These are phyloP conservation scores for Talaromyces verruculosus DNA, from an alignment of 2,329 filamentous ascomycete genomes.

Conservation along the genomic window DNA sequence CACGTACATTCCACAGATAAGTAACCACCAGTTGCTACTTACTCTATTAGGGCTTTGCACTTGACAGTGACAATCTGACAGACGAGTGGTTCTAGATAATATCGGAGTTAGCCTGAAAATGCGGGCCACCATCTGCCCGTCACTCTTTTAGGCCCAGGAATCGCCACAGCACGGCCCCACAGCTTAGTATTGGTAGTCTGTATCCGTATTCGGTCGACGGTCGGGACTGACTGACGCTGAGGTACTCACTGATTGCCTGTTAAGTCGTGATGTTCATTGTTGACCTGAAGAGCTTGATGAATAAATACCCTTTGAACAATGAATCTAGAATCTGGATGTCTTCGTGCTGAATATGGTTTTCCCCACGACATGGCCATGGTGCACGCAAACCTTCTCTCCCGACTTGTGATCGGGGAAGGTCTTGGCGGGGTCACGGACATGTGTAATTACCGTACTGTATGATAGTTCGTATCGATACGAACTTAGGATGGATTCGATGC, in stretches of 20 bases:
- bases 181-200: neutral
- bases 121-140: constrained; percentile 12
- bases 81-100: neutral
- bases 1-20: neutral
- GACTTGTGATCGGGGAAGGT: constrained; percentile 1
- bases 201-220: neutral
- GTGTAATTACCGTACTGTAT: neutral
- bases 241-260: neutral
- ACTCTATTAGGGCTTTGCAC: neutral
- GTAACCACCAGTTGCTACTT: neutral
- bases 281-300: neutral
- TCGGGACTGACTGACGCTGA: neutral
- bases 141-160: neutral
- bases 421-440: constrained; percentile 1
- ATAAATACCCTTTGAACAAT: neutral
- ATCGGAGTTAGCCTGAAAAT: constrained; percentile 4
- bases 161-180: constrained; percentile 13
- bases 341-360: neutral
- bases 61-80: neutral
- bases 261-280: neutral
- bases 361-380: neutral
- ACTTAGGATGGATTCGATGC: neutral
- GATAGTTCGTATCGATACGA: neutral
- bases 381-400: constrained; percentile 3
- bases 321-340: neutral